phyloP scores from a whole-genome alignment of 2,329 filamentous ascomycete genomes.

The Lachnellula willkommii region DNA sequence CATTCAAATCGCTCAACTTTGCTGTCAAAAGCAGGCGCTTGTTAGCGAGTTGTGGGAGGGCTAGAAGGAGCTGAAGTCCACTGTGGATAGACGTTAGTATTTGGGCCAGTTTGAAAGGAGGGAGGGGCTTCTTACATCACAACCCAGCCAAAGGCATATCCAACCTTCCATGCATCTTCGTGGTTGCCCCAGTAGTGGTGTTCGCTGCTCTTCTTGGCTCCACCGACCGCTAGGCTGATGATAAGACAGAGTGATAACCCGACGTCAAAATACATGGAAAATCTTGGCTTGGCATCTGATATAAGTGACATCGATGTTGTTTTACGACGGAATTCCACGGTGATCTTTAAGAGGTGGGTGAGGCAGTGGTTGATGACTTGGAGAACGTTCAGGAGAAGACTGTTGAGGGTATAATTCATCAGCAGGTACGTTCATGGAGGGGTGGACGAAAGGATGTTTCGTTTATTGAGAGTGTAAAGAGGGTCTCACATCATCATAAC shows the following conservation, averaged over 20 bases:
- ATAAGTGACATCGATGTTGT: conserved; percentile 4
- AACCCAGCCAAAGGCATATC: conserved; percentile 12
- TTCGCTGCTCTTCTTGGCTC: background rate
- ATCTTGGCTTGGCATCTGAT: background rate
- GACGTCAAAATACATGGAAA: conserved; percentile 9
- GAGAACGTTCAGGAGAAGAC: conserved; percentile 11
- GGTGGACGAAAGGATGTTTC: background rate
- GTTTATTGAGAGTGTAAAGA: background rate
- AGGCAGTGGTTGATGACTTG: conserved; percentile 9
- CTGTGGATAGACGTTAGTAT: background rate
- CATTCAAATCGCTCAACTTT: conserved; percentile 8
- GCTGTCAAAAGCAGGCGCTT: conserved; percentile 50
- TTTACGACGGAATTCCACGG: conserved; percentile 11
- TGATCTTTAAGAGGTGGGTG: conserved; percentile 13
- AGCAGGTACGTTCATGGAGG: background rate
- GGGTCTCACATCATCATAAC: conserved; percentile 4
- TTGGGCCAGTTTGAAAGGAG: background rate
- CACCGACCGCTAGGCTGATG: conserved; percentile 8
- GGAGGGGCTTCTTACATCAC: conserved; percentile 12
- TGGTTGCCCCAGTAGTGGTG: background rate
- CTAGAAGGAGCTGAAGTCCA: conserved; percentile 6
- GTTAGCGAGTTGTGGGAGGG: conserved; percentile 64
- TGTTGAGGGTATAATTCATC: background rate
- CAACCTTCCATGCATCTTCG: conserved; percentile 7
- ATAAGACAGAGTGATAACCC: conserved; percentile 6